A percentile compares a stretch with the other conserved stretches of the same genome.
Evolutionary conservation across 495 filamentous ascomycete species (phyloP).

Genomic region (Gamarada debralockiae): DNA sequence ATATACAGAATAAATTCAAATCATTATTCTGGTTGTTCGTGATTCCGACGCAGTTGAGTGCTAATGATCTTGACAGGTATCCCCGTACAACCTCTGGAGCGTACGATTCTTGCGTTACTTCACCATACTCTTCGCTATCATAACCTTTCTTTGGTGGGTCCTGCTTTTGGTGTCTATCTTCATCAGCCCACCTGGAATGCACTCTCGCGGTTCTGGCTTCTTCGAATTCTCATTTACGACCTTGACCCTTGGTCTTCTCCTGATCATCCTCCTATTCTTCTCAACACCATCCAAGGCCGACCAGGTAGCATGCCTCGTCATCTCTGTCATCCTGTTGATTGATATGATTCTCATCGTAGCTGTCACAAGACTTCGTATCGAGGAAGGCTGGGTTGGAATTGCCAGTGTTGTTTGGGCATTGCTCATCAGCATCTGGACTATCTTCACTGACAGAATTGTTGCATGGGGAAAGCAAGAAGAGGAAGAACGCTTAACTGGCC

Average conservation of each 20-base stretch:
- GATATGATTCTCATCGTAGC: slow-evolving; percentile 75
- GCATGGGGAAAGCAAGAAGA: slow-evolving; percentile 88
- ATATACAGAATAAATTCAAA: too few relatives aligned
- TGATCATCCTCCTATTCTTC: slow-evolving; percentile 83
- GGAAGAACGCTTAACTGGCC: slow-evolving; percentile 87
- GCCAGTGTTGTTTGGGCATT: slow-evolving; percentile 76
- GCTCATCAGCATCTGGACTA: slow-evolving; percentile 58
- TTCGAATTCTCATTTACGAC: slow-evolving; percentile 79
- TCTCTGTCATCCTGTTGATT: slow-evolving; percentile 69
- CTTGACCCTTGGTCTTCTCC: slow-evolving; percentile 65
- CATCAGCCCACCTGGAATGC: slow-evolving; percentile 79
- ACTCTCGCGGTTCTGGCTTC: slow-evolving; percentile 86
- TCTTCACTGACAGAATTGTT: slow-evolving; percentile 57
- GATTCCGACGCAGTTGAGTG: not conserved
- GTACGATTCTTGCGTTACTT: slow-evolving; percentile 73
- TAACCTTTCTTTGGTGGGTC: slow-evolving; percentile 89
- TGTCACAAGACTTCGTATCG: slow-evolving; percentile 65
- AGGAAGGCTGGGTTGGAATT: slow-evolving; percentile 90
- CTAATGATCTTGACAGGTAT: slow-evolving; percentile 53
- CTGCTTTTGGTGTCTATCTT: slow-evolving; percentile 82
- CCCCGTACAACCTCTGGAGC: slow-evolving; percentile 92
- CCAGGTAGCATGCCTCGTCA: slow-evolving; percentile 60
- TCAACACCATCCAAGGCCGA: slow-evolving; percentile 72
- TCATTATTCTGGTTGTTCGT: not conserved
- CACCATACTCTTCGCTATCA: slow-evolving; percentile 59